phyloP scores from a whole-genome alignment of 768 basidiomycete genomes.

The Panaeolus papilionaceus region DNA sequence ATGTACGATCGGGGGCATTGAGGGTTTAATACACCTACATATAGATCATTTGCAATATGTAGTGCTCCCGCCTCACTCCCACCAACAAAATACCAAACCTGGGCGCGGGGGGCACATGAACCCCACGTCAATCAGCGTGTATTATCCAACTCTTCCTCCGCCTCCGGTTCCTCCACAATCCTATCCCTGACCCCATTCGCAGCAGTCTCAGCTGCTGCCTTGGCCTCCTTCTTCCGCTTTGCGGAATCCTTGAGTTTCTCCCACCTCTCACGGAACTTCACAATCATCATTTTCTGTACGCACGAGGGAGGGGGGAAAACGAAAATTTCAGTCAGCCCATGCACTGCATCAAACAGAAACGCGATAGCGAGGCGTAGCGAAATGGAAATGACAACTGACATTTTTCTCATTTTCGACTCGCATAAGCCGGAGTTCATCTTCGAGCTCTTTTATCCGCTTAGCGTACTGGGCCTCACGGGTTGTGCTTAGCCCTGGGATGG shows the following conservation, averaged over 20 bases:
- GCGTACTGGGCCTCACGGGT: conserved; percentile 61
- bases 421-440: conserved; percentile 73
- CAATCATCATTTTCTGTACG: conserved; percentile 79
- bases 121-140: conserved; percentile 23
- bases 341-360: not conserved
- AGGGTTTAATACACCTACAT: not conserved
- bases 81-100: not conserved
- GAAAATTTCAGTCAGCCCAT: conserved; percentile 22
- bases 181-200: conserved; percentile 60
- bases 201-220: conserved; percentile 55
- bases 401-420: conserved; percentile 84
- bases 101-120: not conserved
- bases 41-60: not conserved
- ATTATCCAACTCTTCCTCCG: conserved; percentile 53
- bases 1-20: not conserved
- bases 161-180: conserved; percentile 78
- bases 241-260: conserved; percentile 90
- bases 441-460: conserved; percentile 77
- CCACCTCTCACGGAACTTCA: conserved; percentile 86
- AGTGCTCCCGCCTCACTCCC: not conserved
- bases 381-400: conserved; percentile 45
- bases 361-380: not conserved
- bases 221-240: conserved; percentile 83
- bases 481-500: conserved; percentile 56
- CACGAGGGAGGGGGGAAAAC: conserved; percentile 4